Evolutionary conservation across 768 basidiomycete genomes (phyloP), one percentile per base, ranked within the genome.

Genomic region (Mycena maculata): DNA sequence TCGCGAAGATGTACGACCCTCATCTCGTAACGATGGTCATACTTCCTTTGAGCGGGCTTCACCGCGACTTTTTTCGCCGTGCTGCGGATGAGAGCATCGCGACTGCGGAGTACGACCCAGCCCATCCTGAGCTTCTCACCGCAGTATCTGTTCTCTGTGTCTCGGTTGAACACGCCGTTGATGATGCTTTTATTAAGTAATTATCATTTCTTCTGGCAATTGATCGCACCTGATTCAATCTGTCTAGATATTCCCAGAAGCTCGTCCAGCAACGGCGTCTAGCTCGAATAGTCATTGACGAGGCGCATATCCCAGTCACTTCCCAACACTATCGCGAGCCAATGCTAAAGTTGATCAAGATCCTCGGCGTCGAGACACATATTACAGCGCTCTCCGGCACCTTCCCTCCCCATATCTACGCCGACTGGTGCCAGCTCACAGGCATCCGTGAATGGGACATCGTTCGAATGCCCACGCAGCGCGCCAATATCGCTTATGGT

Each of bases 31-130:
- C 62, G 4, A 15, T 63, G 5, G 41, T 55, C 31, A 48, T 63
- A 8, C 53, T 55, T 16, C 62, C 62, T 2, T 30, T 63, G 12
- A 55, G 16, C 10, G 62, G 62, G 2, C 62, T 63, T 11, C 31
- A 47, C 6, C 54, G 36, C 3, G 54, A 55, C 15, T 28, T 64
- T 25, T 23, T 38, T 23, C 3, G 25, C 12, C 48, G 59, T n/a
- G 36, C 59, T 2, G 16, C n/a, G 23, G 23, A 50, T 3, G 13
- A 36, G 47, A 13, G 36, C 13, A 3, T 49, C 20, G 15, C 13
- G n/a, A 28, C 38, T 13, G 45, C 33, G 5, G 33, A 33, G 9
- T 49, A 2, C 18, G 16, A 38, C 10, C 58, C 47, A 6, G 31
- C 2, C 10, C 31, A 25, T 15, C 12, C 2, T 27, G 30, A 47